Evolutionary conservation across 2,329 filamentous ascomycete species (phyloP).

Genomic region (Phialocephala sp.): DNA sequence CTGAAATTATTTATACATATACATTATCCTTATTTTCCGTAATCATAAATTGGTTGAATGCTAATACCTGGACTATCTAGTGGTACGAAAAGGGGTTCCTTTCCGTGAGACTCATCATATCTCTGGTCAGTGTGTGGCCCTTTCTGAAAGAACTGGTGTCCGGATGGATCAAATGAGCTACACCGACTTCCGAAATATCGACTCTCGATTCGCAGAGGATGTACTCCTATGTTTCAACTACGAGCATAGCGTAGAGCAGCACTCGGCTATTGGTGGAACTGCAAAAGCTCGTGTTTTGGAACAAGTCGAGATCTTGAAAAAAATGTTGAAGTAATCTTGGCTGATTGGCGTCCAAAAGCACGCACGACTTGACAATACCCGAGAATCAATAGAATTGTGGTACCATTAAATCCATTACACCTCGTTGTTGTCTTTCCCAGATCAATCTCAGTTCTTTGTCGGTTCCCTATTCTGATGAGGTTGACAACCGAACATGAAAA

Average conservation of each 20-base stretch:
- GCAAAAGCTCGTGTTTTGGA: constrained; percentile 70
- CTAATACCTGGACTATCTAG: constrained; percentile 10
- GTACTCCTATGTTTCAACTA: constrained; percentile 78
- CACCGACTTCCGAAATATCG: constrained; percentile 71
- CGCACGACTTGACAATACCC: neutral
- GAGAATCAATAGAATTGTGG: neutral
- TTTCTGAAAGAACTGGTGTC: constrained; percentile 68
- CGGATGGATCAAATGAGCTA: constrained; percentile 74
- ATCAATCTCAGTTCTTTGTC: neutral
- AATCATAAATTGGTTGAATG: constrained; percentile 1
- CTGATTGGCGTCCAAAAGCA: neutral
- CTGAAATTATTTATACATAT: constrained; percentile 37
- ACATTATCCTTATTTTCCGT: neutral
- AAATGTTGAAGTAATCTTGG: constrained; percentile 32
- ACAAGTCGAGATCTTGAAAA: constrained; percentile 61
- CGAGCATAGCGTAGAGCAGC: constrained; percentile 81
- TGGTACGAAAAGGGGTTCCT: constrained; percentile 70
- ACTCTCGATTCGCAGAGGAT: constrained; percentile 73
- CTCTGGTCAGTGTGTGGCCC: constrained; percentile 73
- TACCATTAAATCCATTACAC: neutral
- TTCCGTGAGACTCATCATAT: constrained; percentile 85
- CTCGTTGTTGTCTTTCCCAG: neutral
- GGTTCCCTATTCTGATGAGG: neutral
- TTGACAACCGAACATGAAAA: neutral
- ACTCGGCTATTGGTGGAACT: constrained; percentile 77